Conservation (phyloP, 164 flowering plant species). For the Nelumbo lutea region DNA sequence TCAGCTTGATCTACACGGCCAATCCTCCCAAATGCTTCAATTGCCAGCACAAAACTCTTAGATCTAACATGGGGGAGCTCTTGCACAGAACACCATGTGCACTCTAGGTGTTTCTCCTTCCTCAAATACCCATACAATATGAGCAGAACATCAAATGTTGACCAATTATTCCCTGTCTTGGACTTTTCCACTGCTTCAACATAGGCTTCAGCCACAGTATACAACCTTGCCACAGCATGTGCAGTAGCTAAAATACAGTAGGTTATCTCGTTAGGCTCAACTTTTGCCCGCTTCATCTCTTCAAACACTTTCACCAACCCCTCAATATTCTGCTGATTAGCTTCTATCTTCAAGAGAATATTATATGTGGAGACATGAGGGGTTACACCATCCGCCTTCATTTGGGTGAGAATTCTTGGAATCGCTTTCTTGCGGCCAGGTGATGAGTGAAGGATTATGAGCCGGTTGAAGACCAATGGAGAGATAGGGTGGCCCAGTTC, state of each 20-base stretch:
- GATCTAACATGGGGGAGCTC: constrained; percentile 47
- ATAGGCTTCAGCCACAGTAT: constrained; percentile 57
- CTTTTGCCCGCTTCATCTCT: constrained; percentile 58
- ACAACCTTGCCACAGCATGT: constrained; percentile 81
- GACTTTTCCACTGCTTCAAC: constrained; percentile 69
- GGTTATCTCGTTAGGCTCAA: constrained; percentile 85
- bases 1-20: constrained; percentile 61
- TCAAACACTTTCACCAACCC: constrained; percentile 52
- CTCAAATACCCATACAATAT: constrained; percentile 79
- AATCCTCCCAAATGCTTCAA: constrained; percentile 84
- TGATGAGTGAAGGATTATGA: constrained; percentile 74
- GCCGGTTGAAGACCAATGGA: constrained; percentile 66
- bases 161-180: constrained; percentile 74
- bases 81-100: constrained; percentile 47
- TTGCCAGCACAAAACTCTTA: constrained; percentile 72
- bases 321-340: constrained; percentile 64
- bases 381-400: constrained; percentile 79
- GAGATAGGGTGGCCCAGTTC: constrained; percentile 70
- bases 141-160: constrained; percentile 72
- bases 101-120: constrained; percentile 52
- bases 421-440: constrained; percentile 60
- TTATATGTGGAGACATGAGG: constrained; percentile 84
- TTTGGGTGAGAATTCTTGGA: constrained; percentile 71
- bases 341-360: constrained; percentile 86
- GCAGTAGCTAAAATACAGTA: constrained; percentile 84